These are phyloP conservation scores for Peronospora belbahrii DNA, from an alignment of 352 stramenopile genomes.

Conservation along the genomic window DNA sequence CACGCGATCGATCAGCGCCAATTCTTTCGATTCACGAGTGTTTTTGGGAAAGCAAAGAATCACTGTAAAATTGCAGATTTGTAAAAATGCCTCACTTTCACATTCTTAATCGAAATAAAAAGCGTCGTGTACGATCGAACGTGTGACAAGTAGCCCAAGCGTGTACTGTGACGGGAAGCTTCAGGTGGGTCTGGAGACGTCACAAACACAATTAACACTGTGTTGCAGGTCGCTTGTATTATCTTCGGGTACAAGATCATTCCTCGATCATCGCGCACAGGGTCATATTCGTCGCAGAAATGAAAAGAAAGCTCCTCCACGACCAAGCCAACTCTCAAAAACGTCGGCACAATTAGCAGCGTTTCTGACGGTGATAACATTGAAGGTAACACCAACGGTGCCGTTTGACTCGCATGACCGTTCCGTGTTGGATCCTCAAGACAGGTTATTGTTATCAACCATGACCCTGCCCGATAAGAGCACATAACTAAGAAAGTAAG, in stretches of 20 bases:
- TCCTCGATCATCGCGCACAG: slow-evolving; percentile 22
- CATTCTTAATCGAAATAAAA: slow-evolving; percentile 34
- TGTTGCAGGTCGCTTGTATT: slow-evolving; percentile 30
- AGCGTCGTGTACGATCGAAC: slow-evolving; percentile 55
- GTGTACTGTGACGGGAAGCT: slow-evolving; percentile 30
- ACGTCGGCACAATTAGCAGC: slow-evolving; percentile 10
- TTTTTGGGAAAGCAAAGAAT: slow-evolving; percentile 47
- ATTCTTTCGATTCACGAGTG: slow-evolving; percentile 19
- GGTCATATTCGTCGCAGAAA: slow-evolving; percentile 58
- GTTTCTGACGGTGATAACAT: slow-evolving; percentile 6
- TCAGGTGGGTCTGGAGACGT: slow-evolving; percentile 48
- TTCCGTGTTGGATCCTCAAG: slow-evolving; percentile 43
- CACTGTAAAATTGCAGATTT: slow-evolving; percentile 65
- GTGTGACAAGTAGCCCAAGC: slow-evolving; percentile 61
- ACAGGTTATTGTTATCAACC: slow-evolving; percentile 56
- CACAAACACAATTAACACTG: slow-evolving; percentile 38
- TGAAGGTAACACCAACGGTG: slow-evolving; percentile 11
- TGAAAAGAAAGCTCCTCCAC: slow-evolving; percentile 44
- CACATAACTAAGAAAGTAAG: slow-evolving; percentile 65
- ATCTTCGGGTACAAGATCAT: slow-evolving; percentile 55
- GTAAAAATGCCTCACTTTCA: slow-evolving; percentile 70
- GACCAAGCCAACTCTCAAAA: slow-evolving; percentile 31
- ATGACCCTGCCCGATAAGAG: slow-evolving; percentile 59
- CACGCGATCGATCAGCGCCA: slow-evolving; percentile 29
- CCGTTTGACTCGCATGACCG: slow-evolving; percentile 5